Percentiles rank a stretch among this genome's conserved stretches.
These are phyloP conservation scores for Monilinia vaccinii-corymbosi DNA, from an alignment of 2,329 filamentous ascomycete species.

Conservation along the genomic window DNA sequence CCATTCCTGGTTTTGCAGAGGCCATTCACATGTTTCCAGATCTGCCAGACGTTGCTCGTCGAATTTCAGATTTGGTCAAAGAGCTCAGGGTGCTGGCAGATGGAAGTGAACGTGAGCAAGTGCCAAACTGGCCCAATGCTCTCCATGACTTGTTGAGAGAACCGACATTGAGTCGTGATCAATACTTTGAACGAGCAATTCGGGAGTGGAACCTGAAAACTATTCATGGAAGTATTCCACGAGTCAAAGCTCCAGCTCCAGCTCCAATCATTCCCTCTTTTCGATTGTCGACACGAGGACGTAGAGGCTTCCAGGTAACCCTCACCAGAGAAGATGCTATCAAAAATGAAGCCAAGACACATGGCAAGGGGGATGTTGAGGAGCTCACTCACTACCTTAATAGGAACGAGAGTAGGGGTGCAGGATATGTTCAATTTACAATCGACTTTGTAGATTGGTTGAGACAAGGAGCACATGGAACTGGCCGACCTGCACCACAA, in stretches of 20 bases:
- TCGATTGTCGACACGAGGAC: not conserved
- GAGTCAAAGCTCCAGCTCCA: not conserved
- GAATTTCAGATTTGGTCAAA: not conserved
- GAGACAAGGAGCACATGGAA: not conserved
- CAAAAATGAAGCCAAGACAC: not conserved
- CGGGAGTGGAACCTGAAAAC: not conserved
- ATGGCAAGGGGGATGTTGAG: not conserved
- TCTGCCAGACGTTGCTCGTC: not conserved
- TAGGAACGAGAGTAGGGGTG: not conserved
- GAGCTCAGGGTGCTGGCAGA: not conserved
- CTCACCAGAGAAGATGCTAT: not conserved
- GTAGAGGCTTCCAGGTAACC: too few species aligned
- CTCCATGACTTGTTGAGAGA: not conserved
- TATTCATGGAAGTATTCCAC: not conserved
- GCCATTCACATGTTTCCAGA: not conserved
- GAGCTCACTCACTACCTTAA: not conserved
- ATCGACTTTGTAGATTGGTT: not conserved
- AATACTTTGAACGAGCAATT: not conserved
- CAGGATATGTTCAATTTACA: conserved; percentile 1
- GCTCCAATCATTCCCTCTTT: not conserved
- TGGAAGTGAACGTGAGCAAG: not conserved
- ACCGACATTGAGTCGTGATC: not conserved
- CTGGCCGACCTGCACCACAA: not conserved
- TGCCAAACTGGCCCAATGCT: not conserved
- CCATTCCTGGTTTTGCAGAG: not conserved